A percentile compares a stretch with the other conserved stretches of the same genome.
These are phyloP conservation scores for Arthrinium puccinioides DNA, from an alignment of 2,329 filamentous ascomycete species.

Conservation along the genomic window DNA sequence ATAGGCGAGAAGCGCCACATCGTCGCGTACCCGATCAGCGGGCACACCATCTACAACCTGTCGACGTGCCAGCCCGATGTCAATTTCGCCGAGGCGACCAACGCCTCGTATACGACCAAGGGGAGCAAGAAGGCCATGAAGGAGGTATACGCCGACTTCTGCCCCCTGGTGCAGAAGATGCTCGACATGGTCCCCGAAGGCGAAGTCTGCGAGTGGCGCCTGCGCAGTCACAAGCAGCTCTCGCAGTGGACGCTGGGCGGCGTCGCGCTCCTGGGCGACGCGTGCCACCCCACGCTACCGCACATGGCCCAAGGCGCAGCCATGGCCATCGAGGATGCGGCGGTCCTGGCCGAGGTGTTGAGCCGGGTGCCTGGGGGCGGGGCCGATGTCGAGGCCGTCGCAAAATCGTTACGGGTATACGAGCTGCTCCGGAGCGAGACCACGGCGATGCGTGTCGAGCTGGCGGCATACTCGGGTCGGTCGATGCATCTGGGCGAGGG, in stretches of 20 bases:
- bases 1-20: conserved; percentile 70
- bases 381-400: conserved; percentile 30
- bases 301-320: conserved; percentile 62
- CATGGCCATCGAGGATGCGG: conserved; percentile 62
- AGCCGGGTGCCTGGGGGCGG: conserved; percentile 25
- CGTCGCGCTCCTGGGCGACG: conserved; percentile 54
- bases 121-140: conserved; percentile 56
- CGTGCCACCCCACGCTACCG: conserved; percentile 61
- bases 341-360: conserved; percentile 47
- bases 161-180: conserved; percentile 50
- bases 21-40: conserved; percentile 68
- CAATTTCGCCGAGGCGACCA: conserved; percentile 51
- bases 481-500: conserved; percentile 52
- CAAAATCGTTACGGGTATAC: conserved; percentile 45
- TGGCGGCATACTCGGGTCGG: conserved; percentile 45
- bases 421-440: conserved; percentile 50
- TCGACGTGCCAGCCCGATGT: conserved; percentile 55
- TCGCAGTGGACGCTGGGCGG: conserved; percentile 50
- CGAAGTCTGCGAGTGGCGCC: conserved; percentile 58
- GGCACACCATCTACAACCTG: conserved; percentile 59
- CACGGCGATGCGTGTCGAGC: conserved; percentile 43
- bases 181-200: conserved; percentile 53
- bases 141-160: conserved; percentile 54
- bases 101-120: conserved; percentile 54
- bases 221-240: conserved; percentile 50